Conservation (phyloP, 1,284 basidiomycete genomes). For the Cerioporus squamosus region DNA sequence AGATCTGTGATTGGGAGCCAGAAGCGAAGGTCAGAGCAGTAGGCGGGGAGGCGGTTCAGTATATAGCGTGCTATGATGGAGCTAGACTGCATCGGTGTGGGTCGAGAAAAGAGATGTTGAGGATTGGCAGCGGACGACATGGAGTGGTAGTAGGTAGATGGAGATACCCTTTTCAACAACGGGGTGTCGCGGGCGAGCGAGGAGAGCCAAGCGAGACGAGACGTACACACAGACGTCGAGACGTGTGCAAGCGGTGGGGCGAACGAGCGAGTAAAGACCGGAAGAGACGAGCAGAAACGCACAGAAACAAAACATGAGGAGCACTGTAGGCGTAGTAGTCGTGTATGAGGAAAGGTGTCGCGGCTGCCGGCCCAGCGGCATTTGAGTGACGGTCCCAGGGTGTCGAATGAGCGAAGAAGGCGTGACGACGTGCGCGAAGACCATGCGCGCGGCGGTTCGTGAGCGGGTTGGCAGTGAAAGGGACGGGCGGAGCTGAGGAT, state of each 20-base stretch:
- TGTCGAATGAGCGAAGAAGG: neutral
- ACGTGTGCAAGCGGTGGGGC: neutral
- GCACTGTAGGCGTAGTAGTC: neutral
- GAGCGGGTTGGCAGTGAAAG: too few species aligned
- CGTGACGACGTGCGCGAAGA: neutral
- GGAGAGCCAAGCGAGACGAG: neutral
- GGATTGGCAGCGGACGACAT: constrained; percentile 11
- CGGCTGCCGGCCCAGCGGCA: too few species aligned
- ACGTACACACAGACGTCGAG: too few species aligned
- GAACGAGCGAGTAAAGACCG: constrained; percentile 5
- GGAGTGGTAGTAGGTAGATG: too few species aligned
- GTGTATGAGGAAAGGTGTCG: too few species aligned
- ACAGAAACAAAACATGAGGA: neutral
- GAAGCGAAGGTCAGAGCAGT: neutral
- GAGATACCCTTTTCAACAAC: too few species aligned
- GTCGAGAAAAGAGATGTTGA: neutral
- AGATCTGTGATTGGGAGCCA: too few species aligned
- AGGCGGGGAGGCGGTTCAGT: too few species aligned
- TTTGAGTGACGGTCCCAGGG: too few species aligned
- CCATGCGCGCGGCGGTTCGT: neutral
- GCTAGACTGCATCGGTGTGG: constrained; percentile 14
- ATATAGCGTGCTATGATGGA: constrained; percentile 6
- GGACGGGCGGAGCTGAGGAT: too few species aligned
- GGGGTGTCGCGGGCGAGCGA: too few species aligned
- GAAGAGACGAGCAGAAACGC: neutral